phyloP scores from a whole-genome alignment of 2,329 filamentous ascomycete genomes.

The Aspergillus fumigatiaffinis region DNA sequence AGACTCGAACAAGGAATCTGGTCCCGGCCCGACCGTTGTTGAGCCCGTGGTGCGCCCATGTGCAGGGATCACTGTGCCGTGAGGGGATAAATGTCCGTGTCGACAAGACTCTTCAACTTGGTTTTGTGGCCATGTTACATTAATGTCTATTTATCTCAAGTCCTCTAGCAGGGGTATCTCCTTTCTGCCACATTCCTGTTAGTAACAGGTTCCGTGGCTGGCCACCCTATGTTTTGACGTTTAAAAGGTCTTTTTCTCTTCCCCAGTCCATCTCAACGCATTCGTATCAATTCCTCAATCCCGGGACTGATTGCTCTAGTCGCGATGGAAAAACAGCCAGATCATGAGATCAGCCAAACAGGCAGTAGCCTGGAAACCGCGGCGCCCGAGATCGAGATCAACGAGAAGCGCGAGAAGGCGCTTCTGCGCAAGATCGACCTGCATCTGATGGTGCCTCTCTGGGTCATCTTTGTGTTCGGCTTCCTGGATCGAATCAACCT shows the following conservation, averaged over 20 bases:
- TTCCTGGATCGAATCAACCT: slow-evolving; percentile 21
- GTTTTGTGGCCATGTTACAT: neutral
- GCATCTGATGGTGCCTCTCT: slow-evolving; percentile 18
- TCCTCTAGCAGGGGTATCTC: neutral
- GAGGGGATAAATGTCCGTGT: neutral
- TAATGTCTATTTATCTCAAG: neutral
- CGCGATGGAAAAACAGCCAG: slow-evolving; percentile 3
- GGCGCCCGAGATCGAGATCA: neutral
- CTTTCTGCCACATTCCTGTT: neutral
- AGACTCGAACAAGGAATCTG: neutral
- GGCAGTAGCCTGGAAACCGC: neutral
- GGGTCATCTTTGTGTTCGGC: slow-evolving; percentile 18
- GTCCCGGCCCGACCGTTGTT: neutral
- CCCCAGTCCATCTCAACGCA: neutral
- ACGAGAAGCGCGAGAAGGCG: slow-evolving; percentile 1
- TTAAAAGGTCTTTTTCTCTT: neutral
- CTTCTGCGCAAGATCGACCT: slow-evolving; percentile 21
- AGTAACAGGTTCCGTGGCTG: neutral
- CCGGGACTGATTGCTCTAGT: neutral
- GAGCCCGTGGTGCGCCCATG: too few species aligned
- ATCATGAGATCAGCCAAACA: neutral
- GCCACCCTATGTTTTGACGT: neutral
- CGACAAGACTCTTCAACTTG: neutral
- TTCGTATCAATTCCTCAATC: neutral
- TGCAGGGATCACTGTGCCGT: neutral